Percentiles rank a stretch among this genome's conserved stretches.
Conservation (phyloP, 225 moss, liverwort and hornwort species). For the Sphagnum contortum region DNA sequence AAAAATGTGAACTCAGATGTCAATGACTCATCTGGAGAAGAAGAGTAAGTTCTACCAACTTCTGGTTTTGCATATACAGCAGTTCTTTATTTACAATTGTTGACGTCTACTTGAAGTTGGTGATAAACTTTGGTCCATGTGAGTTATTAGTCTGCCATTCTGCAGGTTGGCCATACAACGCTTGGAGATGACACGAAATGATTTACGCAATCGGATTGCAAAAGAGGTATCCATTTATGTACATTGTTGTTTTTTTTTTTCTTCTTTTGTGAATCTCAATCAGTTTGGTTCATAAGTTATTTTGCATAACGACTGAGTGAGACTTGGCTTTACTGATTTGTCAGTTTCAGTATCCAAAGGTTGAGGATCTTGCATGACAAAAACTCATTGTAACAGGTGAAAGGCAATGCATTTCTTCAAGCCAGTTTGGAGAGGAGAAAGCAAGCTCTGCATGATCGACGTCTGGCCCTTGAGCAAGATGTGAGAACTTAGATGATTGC, state of each 20-base stretch:
- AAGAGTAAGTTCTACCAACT: constrained; percentile 28
- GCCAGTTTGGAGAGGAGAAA: constrained; percentile 93
- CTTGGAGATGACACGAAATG: constrained; percentile 84
- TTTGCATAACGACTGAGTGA: too few relatives aligned
- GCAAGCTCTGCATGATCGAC: constrained; percentile 82
- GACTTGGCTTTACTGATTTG: too few relatives aligned
- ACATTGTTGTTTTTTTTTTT: too few relatives aligned
- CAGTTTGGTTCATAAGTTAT: too few relatives aligned
- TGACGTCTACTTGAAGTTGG: too few relatives aligned
- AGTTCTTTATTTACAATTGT: too few relatives aligned
- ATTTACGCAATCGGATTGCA: constrained; percentile 71
- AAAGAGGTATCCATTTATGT: constrained; percentile 54
- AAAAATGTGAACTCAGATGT: constrained; percentile 12
- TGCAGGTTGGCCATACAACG: constrained; percentile 77
- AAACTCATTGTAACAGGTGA: constrained; percentile 33
- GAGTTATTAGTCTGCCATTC: not conserved
- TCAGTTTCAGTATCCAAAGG: too few relatives aligned
- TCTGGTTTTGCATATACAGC: too few relatives aligned
- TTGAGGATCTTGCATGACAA: not conserved
- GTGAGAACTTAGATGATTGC: constrained; percentile 12
- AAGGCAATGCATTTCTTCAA: constrained; percentile 83
- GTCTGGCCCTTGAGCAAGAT: constrained; percentile 86
- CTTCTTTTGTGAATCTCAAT: too few relatives aligned
- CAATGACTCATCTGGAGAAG: constrained; percentile 41
- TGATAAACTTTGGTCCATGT: too few relatives aligned